Conservation (phyloP, 768 basidiomycete species). For the Termitomyces sp. region DNA sequence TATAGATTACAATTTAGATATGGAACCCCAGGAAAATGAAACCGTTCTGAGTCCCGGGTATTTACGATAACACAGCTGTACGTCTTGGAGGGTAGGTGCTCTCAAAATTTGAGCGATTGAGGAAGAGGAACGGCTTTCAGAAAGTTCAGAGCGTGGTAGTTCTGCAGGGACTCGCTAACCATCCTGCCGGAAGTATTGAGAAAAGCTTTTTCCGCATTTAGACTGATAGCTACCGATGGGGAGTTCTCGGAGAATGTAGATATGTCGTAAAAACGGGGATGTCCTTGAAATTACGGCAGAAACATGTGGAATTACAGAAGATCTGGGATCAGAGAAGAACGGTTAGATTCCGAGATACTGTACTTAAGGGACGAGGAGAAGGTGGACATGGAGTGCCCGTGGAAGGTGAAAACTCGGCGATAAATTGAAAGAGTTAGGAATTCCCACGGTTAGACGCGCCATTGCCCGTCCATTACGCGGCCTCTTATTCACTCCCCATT, state of each 20-base stretch:
- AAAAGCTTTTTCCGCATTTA: slow-evolving; percentile 6
- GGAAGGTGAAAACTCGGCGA: slow-evolving; percentile 33
- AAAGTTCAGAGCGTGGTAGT: neutral
- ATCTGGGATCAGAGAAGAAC: slow-evolving; percentile 10
- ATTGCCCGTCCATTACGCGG: slow-evolving; percentile 37
- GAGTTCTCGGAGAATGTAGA: slow-evolving; percentile 28
- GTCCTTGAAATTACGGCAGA: neutral
- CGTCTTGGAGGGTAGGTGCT: neutral
- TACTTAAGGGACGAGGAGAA: slow-evolving; percentile 7
- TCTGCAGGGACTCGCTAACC: neutral
- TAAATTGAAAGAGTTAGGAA: slow-evolving; percentile 18
- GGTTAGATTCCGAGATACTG: slow-evolving; percentile 2
- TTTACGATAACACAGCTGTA: neutral
- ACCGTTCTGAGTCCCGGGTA: neutral
- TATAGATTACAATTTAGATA: neutral
- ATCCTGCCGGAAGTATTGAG: slow-evolving; percentile 1
- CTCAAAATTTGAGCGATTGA: neutral
- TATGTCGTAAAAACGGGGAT: slow-evolving; percentile 39
- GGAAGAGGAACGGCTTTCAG: neutral
- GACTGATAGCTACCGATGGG: slow-evolving; percentile 20
- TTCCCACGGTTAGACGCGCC: slow-evolving; percentile 39
- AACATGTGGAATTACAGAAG: slow-evolving; percentile 7
- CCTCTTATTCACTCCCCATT: slow-evolving; percentile 26
- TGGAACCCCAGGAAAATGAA: slow-evolving; percentile 1
- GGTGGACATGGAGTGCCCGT: slow-evolving; percentile 1